These are phyloP conservation scores for Emericellopsis cladophorae DNA, from an alignment of 2,329 filamentous ascomycete species.

Conservation along the genomic window DNA sequence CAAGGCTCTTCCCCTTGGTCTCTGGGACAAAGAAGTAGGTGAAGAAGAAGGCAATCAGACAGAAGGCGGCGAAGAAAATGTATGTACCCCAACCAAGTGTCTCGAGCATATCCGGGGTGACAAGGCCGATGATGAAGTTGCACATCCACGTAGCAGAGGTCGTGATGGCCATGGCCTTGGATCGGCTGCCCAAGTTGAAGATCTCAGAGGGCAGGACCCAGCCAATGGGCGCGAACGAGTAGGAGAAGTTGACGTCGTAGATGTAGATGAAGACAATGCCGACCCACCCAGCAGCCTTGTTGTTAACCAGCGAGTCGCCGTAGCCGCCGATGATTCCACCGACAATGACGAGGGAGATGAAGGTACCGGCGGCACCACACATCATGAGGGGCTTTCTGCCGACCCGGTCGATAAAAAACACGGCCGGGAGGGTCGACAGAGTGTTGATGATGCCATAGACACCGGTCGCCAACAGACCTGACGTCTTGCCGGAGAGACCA, in stretches of 20 bases:
- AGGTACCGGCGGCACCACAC: slow-evolving; percentile 49
- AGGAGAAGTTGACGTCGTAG: slow-evolving; percentile 48
- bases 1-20: slow-evolving; percentile 39
- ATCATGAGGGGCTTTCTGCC: slow-evolving; percentile 54
- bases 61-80: slow-evolving; percentile 47
- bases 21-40: slow-evolving; percentile 44
- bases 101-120: slow-evolving; percentile 34
- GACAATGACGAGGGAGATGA: slow-evolving; percentile 41
- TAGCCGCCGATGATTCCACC: slow-evolving; percentile 34
- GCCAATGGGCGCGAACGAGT: slow-evolving; percentile 50
- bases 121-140: slow-evolving; percentile 21
- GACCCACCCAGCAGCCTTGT: slow-evolving; percentile 30
- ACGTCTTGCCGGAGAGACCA: slow-evolving; percentile 26
- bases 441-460: slow-evolving; percentile 45
- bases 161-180: slow-evolving; percentile 48
- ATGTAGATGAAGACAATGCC: slow-evolving; percentile 55
- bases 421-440: slow-evolving; percentile 24
- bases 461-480: slow-evolving; percentile 39
- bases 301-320: slow-evolving; percentile 19
- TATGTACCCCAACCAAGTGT: slow-evolving; percentile 39
- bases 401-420: slow-evolving; percentile 38
- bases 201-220: slow-evolving; percentile 56
- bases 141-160: slow-evolving; percentile 31
- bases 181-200: slow-evolving; percentile 42
- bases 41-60: slow-evolving; percentile 33